A percentile compares a stretch with the other conserved stretches of the same genome.
These are phyloP conservation scores for Stemphylium beticola DNA, from an alignment of 2,329 filamentous ascomycete genomes.

Conservation along the genomic window DNA sequence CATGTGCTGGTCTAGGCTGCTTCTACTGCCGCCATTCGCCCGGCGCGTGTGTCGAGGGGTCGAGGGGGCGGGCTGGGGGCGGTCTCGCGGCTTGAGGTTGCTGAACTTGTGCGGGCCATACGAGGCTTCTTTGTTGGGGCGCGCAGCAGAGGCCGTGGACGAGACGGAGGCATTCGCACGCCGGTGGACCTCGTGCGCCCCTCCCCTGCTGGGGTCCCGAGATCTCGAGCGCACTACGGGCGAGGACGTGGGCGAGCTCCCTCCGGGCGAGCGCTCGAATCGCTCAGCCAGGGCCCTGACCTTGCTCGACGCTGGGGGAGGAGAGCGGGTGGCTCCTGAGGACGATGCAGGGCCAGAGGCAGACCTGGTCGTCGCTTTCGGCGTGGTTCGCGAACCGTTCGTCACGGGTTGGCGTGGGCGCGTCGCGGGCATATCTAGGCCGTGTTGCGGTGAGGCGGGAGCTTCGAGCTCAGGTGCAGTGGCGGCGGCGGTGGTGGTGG, in stretches of 20 bases:
- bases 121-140: conserved; percentile 35
- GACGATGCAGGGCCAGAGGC: conserved; percentile 40
- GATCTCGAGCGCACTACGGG: conserved; percentile 30
- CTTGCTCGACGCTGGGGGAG: conserved; percentile 36
- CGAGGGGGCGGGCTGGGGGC: conserved; percentile 44
- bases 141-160: conserved; percentile 38
- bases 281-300: conserved; percentile 47
- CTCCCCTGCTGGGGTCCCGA: conserved; percentile 22
- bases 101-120: conserved; percentile 46
- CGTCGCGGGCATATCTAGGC: conserved; percentile 22
- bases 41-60: conserved; percentile 34
- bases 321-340: conserved; percentile 28
- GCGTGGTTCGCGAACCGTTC: conserved; percentile 36
- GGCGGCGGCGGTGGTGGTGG: conserved; percentile 17
- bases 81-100: conserved; percentile 44
- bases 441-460: conserved; percentile 13
- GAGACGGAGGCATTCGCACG: conserved; percentile 28
- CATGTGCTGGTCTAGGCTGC: conserved; percentile 34
- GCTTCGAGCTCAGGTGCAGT: conserved; percentile 18
- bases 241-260: conserved; percentile 28
- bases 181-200: conserved; percentile 18
- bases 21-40: conserved; percentile 30
- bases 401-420: conserved; percentile 38
- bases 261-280: conserved; percentile 43
- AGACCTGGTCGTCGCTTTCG: conserved; percentile 34